Base-by-base conservation (phyloP, 345 rosid genomes). In the Boechera stricta region DNA sequence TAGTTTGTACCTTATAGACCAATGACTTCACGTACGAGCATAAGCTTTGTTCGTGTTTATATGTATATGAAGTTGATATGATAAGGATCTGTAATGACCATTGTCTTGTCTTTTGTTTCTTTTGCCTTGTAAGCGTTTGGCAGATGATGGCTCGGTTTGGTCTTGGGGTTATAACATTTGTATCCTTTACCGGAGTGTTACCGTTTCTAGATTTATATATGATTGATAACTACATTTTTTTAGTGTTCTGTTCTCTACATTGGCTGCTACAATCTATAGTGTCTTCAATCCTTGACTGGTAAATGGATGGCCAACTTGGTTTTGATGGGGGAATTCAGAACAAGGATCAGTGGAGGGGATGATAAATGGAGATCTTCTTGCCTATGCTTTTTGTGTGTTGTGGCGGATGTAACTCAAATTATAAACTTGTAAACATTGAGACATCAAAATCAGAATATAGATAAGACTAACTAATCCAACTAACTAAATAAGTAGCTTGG, bases 61-160 rank as follows among this genome's bases (percentile, higher is more conserved):
- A 18, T 67, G 10, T n/a, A 13, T 75, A 31, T 61, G 54, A 52
- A 52, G n/a, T 5, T 61, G 48, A 31, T 68, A 32, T 42, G 33
- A 69, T 80, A 11, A 29, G 4, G 67, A 31, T 57, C 5, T 41
- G 64, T 63, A 60, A 16, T 78, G 71, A 78, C 57, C 77, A 65
- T 65, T 57, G 6, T 64, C 44, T 57, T 62, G 26, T 44, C 49
- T 52, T 75, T 39, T 69, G 72, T 61, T 66, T n/a, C 33, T 69
- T 62, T 77, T 77, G 52, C 76, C 75, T 32, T 76, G 51, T 60
- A 78, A 73, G 74, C 70, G 63, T 18, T 54, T 86, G 80, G 79
- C 94, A 94, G 98, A 88, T 84, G 96, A 89, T 86, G 97, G 97
- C 69, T 90, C 93, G 0, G 89, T 94, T 70, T 94, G 97, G 97